phyloP scores from a whole-genome alignment of 805 yeast species.

The Pichia sporocuriosa region DNA sequence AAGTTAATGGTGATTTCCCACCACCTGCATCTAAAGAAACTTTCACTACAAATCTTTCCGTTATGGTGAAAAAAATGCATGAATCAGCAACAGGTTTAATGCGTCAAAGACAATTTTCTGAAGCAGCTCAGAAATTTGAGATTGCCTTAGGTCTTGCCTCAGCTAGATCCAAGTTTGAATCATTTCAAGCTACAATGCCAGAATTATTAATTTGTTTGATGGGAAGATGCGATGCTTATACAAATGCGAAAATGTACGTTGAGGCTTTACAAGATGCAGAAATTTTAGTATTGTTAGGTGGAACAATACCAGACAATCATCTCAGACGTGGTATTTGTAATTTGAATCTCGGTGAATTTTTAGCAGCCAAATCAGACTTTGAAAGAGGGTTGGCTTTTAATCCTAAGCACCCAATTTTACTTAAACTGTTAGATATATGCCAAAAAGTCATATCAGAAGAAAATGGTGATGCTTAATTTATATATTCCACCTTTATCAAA shows the following conservation, averaged over 20 bases:
- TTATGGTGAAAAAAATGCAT: constrained; percentile 57
- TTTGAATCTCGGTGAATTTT: constrained; percentile 53
- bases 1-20: constrained; percentile 43
- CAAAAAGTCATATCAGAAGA: constrained; percentile 45
- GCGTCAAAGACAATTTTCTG: constrained; percentile 46
- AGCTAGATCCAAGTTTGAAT: constrained; percentile 66
- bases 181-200: constrained; percentile 64
- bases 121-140: constrained; percentile 56
- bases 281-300: constrained; percentile 51
- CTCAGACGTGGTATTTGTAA: constrained; percentile 63
- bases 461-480: constrained; percentile 44
- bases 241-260: constrained; percentile 46
- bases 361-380: constrained; percentile 56
- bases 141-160: constrained; percentile 62
- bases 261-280: constrained; percentile 68
- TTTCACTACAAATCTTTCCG: constrained; percentile 48
- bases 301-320: constrained; percentile 61
- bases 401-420: constrained; percentile 44
- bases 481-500: neutral
- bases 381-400: constrained; percentile 69
- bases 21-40: constrained; percentile 47
- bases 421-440: constrained; percentile 41
- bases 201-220: constrained; percentile 60
- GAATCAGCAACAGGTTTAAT: constrained; percentile 56
- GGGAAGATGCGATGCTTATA: constrained; percentile 64